Evolutionary conservation across 2,329 filamentous ascomycete genomes (phyloP).

Genomic region (Podosphaera fusca): DNA sequence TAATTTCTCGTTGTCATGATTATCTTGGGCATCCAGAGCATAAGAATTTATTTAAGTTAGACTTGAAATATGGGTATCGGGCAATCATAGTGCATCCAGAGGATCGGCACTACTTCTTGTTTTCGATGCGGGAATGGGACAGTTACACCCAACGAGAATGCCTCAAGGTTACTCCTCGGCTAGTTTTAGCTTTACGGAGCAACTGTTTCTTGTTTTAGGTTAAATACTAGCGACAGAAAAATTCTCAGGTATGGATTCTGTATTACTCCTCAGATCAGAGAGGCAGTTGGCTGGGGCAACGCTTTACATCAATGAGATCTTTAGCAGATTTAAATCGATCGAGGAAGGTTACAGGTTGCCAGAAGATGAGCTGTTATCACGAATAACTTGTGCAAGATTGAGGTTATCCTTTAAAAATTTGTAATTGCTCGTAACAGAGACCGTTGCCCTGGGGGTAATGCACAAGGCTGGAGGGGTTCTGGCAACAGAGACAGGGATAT

Average conservation of each 20-base stretch:
- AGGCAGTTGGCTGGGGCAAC: background rate
- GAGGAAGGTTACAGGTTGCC: background rate
- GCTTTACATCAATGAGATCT: background rate
- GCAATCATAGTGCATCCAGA: background rate
- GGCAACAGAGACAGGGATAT: background rate
- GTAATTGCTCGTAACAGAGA: background rate
- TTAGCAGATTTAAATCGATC: background rate
- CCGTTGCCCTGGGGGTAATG: background rate
- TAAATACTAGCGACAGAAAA: background rate
- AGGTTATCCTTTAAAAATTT: background rate
- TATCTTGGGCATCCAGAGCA: background rate
- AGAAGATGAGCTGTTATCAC: background rate
- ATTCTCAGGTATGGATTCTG: background rate
- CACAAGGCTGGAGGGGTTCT: background rate
- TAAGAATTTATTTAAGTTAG: background rate
- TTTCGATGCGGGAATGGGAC: background rate
- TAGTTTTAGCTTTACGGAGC: background rate
- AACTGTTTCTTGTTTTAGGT: background rate
- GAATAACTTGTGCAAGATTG: background rate
- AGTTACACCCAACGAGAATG: background rate
- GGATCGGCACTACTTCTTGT: background rate
- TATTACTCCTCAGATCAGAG: background rate
- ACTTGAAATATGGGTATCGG: background rate
- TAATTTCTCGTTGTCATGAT: background rate
- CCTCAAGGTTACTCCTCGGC: background rate